Evolutionary conservation across 441 rosid genomes (phyloP), one percentile per base, ranked within the genome.

Genomic region (Capsella rubella): DNA sequence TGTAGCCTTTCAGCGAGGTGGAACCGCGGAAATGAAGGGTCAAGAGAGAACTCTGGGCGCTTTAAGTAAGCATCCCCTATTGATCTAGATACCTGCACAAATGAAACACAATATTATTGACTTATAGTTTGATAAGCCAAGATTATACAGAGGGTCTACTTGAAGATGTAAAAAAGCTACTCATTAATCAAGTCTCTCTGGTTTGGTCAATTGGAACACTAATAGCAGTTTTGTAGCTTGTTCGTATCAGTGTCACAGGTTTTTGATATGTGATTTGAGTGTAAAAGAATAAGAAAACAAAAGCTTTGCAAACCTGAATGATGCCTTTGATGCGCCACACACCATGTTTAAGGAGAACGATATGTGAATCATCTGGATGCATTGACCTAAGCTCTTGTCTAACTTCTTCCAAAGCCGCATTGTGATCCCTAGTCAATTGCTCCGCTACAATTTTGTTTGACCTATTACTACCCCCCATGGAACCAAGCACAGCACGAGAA

Each of bases 261-360:
- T 9, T 11, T 59, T 11, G 42, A 65, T 49, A 47, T 32, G 21
- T 15, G n/a, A 14, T 29, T 34, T 32, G 34, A 28, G 8, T 18
- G 4, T 15, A 3, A 3, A 3, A 3, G 12, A 18, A 6, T 13
- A 7, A 16, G 18, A 16, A 39, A 16, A 8, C 9, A 21, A 21
- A 4, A 45, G 46, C 27, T 2, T 77, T 25, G 49, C 71, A 34
- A 60, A 94, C 99, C 97, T 95, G 99, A 81, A 92, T 92, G 67
- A 94, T 86, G 81, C 99, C 99, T 83, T 92, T 94, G 87, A 94
- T 69, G 51, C 99, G 97, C 97, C 97, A 95, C 13, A 82, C 95
- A 25, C 97, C 97, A 25, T 88, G 84, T 82, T 90, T 92, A 82
- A 82, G 78, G 39, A 90, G 87, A 60, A 95, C 92, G 59, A 95